Evolutionary conservation across 2,329 filamentous ascomycete genomes (phyloP), one percentile per base, ranked within the genome.

Genomic region (Aspergillus tanneri): DNA sequence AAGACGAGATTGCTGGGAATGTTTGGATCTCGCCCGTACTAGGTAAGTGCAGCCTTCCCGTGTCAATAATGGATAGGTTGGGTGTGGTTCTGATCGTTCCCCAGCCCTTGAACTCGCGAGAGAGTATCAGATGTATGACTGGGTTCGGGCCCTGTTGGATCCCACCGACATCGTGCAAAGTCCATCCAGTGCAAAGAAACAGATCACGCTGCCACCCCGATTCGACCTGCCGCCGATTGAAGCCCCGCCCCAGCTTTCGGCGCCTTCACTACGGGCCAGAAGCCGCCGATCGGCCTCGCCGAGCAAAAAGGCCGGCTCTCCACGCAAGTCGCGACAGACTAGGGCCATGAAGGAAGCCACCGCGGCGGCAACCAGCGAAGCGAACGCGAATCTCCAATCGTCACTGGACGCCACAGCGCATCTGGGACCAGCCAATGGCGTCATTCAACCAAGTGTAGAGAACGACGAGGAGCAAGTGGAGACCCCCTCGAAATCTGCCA

Each of bases 1-100:
- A 80, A 47, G 91, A 97, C 66, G 93, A 97, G 77, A 90, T 93
- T 23, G 93, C 93, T 21, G 93, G 93, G 37, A 99, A 96, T 69
- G 84, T 99, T 43, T 99, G 93, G 93, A 91, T 97, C 42, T 84
- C 90, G 38, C 90, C 92, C 5, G 79, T 86, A 56, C 75, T 82
- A 66, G 83, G 83, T 86, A 75, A 59, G 72, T 45, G 23, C 24
- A 24, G 12, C 9, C 2, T 36, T 34, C 24, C 23, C 12, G 6
- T 16, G 46, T 40, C 38, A 25, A 7, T n/a, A n/a, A n/a, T 14
- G 23, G n/a, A 30, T 19, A 25, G 32, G 8, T 22, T 34, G 21
- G 3, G 19, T 41, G 4, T 34, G 6, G 16, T 14, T 32, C 58
- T 59, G 37, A 61, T 49, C 7, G 35, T n/a, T 39, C 53, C 25